Evolutionary conservation across 495 filamentous ascomycete species (phyloP).

Genomic region (Aspergillus avenaceus): DNA sequence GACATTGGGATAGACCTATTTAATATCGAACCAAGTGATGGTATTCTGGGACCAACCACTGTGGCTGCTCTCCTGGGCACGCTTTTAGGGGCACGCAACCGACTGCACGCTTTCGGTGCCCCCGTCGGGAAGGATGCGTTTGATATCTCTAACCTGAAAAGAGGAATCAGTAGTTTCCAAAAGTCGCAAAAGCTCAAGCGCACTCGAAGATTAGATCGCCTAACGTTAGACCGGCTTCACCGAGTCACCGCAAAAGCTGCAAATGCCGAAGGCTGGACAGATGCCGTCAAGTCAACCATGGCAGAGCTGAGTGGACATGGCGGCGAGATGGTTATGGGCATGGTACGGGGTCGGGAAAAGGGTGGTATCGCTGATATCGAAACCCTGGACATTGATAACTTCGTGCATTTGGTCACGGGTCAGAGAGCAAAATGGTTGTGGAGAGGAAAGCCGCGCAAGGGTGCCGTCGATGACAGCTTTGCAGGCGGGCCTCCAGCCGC

Average conservation of each 20-base stretch:
- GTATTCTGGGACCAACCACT: constrained; percentile 85
- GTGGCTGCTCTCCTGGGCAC: constrained; percentile 85
- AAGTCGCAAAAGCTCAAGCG: constrained; percentile 77
- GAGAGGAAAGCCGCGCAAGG: constrained; percentile 79
- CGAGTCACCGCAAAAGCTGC: constrained; percentile 83
- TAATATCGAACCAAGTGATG: constrained; percentile 87
- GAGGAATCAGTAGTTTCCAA: constrained; percentile 83
- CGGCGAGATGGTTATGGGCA: constrained; percentile 87
- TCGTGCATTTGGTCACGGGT: constrained; percentile 70
- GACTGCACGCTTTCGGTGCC: constrained; percentile 74
- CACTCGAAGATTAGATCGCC: constrained; percentile 74
- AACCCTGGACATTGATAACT: constrained; percentile 81
- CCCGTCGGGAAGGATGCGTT: constrained; percentile 91
- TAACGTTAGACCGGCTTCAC: constrained; percentile 78
- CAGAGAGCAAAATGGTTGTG: constrained; percentile 89
- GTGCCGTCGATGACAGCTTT: constrained; percentile 45
- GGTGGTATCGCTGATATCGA: constrained; percentile 88
- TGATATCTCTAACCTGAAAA: constrained; percentile 74
- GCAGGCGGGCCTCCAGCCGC: constrained; percentile 48
- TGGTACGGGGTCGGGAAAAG: constrained; percentile 85
- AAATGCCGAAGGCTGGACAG: constrained; percentile 73
- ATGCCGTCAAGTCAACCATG: constrained; percentile 91
- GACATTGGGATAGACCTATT: constrained; percentile 88
- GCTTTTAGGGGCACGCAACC: constrained; percentile 83
- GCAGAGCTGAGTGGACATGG: constrained; percentile 94